phyloP scores from a whole-genome alignment of 2,329 filamentous ascomycete species.

The Aspergillus pseudoterreus region DNA sequence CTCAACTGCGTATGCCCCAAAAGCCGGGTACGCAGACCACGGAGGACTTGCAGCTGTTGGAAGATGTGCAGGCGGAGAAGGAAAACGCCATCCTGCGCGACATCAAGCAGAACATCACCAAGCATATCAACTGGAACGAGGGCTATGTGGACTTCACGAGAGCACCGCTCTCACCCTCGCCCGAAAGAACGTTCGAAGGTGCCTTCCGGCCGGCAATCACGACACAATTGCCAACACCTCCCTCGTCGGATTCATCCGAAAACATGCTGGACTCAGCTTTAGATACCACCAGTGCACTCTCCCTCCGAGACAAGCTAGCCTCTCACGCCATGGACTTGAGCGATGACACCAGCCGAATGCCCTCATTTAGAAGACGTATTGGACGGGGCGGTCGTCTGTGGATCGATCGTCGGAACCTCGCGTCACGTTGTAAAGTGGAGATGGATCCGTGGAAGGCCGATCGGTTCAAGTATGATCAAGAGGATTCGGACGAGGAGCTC shows the following conservation, averaged over 20 bases:
- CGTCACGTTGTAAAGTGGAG: constrained; percentile 47
- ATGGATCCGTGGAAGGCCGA: constrained; percentile 54
- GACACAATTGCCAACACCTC: constrained; percentile 58
- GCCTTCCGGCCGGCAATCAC: constrained; percentile 67
- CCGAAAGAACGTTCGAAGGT: constrained; percentile 58
- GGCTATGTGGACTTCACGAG: constrained; percentile 85
- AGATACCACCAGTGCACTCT: constrained; percentile 30
- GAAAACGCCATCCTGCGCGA: constrained; percentile 76
- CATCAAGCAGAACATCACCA: constrained; percentile 80
- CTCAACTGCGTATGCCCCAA: constrained; percentile 66
- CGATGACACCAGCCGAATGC: constrained; percentile 45
- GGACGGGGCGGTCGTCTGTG: constrained; percentile 81
- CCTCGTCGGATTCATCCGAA: constrained; percentile 47
- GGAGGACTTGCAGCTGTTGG: constrained; percentile 71
- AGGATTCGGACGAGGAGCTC: constrained; percentile 73
- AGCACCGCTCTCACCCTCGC: constrained; percentile 75
- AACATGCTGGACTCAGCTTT: constrained; percentile 36
- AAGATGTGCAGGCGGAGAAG: constrained; percentile 75
- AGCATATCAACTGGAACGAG: constrained; percentile 88
- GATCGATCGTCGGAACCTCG: constrained; percentile 78
- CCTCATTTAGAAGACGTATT: constrained; percentile 76
- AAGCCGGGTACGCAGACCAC: constrained; percentile 72
- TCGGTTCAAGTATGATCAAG: constrained; percentile 82
- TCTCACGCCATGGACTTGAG: constrained; percentile 42
- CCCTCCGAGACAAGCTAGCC: constrained; percentile 35